Percentiles rank a stretch among this genome's conserved stretches.
These are phyloP conservation scores for Mycena amicta DNA, from an alignment of 768 basidiomycete genomes.

Conservation along the genomic window DNA sequence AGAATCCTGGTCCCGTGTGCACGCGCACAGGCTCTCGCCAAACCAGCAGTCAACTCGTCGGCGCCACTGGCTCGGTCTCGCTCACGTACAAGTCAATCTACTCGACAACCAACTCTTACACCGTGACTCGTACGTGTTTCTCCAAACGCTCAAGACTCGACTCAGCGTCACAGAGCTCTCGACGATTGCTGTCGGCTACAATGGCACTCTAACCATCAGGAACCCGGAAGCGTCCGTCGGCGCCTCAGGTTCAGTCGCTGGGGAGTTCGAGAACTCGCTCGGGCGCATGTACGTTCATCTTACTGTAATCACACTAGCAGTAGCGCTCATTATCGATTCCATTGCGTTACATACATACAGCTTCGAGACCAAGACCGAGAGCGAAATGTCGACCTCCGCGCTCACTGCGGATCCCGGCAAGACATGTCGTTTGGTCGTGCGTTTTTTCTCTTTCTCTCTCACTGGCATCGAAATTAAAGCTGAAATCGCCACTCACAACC, in stretches of 20 bases:
- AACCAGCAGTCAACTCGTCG: neutral
- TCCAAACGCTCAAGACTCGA: neutral
- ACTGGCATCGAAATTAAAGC: neutral
- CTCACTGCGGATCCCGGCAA: neutral
- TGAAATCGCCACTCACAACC: too few species aligned
- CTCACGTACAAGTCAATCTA: neutral
- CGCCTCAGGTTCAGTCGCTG: neutral
- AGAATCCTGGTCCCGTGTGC: neutral
- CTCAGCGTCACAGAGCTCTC: neutral
- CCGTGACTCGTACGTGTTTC: neutral
- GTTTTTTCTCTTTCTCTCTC: neutral
- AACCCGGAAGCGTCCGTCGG: neutral
- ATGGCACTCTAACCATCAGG: neutral
- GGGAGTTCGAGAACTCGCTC: neutral
- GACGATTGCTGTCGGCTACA: neutral
- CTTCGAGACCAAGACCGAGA: neutral
- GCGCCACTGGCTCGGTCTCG: neutral
- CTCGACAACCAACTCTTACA: neutral
- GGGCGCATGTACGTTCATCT: neutral
- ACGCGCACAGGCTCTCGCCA: neutral
- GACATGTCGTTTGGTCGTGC: neutral
- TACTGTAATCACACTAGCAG: neutral
- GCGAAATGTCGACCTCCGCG: neutral
- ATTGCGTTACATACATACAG: too few species aligned
- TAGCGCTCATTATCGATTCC: neutral